Evolutionary conservation across 306 rosid genomes (phyloP).

Genomic region (Astragalus glycyphyllos): DNA sequence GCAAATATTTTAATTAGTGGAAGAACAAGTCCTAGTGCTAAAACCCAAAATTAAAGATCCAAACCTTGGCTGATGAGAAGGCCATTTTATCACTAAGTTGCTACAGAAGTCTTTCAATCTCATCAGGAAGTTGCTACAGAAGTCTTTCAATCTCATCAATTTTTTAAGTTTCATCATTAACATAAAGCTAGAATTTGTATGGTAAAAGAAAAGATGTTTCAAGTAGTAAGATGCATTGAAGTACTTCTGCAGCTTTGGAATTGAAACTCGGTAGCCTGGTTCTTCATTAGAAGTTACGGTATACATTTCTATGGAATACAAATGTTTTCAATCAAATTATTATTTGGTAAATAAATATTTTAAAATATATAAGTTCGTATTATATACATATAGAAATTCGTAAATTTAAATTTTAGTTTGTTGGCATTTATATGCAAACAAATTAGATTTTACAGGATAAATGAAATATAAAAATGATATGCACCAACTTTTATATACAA

Average conservation of each 20-base stretch:
- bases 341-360: too few species aligned
- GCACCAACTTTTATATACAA: too few species aligned
- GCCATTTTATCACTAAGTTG: neutral
- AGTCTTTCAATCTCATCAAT: neutral
- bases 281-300: slow-evolving; percentile 7
- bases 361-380: too few species aligned
- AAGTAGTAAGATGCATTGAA: neutral
- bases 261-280: slow-evolving; percentile 23
- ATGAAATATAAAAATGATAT: too few species aligned
- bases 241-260: slow-evolving; percentile 9
- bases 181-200: too few species aligned
- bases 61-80: slow-evolving; percentile 17
- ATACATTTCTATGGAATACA: too few species aligned
- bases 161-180: too few species aligned
- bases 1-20: slow-evolving; percentile 1
- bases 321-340: too few species aligned
- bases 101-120: neutral
- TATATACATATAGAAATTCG: neutral
- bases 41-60: slow-evolving; percentile 10
- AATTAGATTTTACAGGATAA: neutral
- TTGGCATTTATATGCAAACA: neutral
- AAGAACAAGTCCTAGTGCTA: slow-evolving; percentile 15
- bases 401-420: neutral
- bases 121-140: neutral
- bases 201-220: too few species aligned